Evolutionary conservation across 306 rosid species (phyloP).

Genomic region (Citrullus colocynthis): DNA sequence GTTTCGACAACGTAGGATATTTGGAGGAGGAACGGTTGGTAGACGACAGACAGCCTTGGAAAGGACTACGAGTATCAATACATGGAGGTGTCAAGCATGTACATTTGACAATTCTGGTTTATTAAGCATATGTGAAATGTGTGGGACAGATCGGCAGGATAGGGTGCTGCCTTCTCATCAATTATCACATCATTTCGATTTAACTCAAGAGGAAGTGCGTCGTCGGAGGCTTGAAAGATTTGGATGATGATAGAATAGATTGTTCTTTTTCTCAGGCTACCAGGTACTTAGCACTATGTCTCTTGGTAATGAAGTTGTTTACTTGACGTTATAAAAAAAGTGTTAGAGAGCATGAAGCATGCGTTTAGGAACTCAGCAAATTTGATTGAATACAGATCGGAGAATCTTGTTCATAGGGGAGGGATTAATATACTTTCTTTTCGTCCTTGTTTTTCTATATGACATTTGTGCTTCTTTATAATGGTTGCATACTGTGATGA

Average conservation of each 20-base stretch:
- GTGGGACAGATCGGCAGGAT: conserved; percentile 37
- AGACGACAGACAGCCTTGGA: neutral
- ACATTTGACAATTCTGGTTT: conserved; percentile 51
- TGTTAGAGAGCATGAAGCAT: neutral
- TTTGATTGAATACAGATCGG: neutral
- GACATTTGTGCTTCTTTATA: neutral
- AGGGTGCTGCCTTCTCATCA: neutral
- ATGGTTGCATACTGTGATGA: neutral
- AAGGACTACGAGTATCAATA: conserved; percentile 5
- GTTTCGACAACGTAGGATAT: conserved; percentile 22
- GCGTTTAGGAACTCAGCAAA: neutral
- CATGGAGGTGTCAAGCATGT: conserved; percentile 69
- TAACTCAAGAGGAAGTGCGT: conserved; percentile 48
- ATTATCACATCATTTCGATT: conserved; percentile 5
- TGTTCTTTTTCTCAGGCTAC: neutral
- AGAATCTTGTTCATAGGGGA: neutral
- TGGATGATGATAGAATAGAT: conserved; percentile 19
- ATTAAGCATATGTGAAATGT: conserved; percentile 57
- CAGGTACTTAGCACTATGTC: neutral
- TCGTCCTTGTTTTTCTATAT: too few relatives aligned
- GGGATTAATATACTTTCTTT: too few relatives aligned
- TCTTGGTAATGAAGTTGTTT: neutral
- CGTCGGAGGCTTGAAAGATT: conserved; percentile 56
- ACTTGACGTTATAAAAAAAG: neutral
- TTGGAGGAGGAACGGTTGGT: conserved; percentile 55